phyloP scores from a whole-genome alignment of 768 basidiomycete species.

The Leccinellum rugosiceps region DNA sequence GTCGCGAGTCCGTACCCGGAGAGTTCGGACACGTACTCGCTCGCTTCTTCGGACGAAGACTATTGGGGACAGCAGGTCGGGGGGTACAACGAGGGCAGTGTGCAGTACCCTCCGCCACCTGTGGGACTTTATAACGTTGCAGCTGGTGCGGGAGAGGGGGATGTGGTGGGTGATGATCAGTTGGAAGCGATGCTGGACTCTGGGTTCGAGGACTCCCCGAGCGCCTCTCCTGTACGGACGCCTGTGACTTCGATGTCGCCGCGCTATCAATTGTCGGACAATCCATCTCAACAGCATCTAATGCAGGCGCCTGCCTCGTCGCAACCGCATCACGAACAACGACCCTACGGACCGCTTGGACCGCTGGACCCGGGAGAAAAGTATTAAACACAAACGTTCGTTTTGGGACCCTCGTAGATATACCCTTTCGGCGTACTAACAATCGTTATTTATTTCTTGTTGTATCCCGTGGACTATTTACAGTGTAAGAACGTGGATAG shows the following conservation, averaged over 20 bases:
- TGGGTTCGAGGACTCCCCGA: slow-evolving; percentile 73
- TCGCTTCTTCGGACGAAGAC: slow-evolving; percentile 89
- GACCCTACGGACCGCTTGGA: slow-evolving; percentile 49
- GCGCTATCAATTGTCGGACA: slow-evolving; percentile 66
- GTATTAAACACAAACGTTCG: slow-evolving; percentile 34
- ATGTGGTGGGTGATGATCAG: slow-evolving; percentile 65
- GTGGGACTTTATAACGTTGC: slow-evolving; percentile 56
- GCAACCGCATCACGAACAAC: slow-evolving; percentile 37
- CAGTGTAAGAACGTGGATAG: not conserved
- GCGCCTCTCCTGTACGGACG: slow-evolving; percentile 43
- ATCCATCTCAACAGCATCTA: slow-evolving; percentile 33
- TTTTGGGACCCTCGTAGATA: slow-evolving; percentile 20
- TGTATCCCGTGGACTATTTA: slow-evolving; percentile 7
- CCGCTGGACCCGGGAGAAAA: slow-evolving; percentile 59
- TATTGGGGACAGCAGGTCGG: slow-evolving; percentile 96
- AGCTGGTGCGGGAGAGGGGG: slow-evolving; percentile 16
- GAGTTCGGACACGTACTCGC: slow-evolving; percentile 76
- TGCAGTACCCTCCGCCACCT: slow-evolving; percentile 81
- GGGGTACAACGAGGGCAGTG: slow-evolving; percentile 85
- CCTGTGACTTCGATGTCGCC: slow-evolving; percentile 35
- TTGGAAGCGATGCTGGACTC: slow-evolving; percentile 90
- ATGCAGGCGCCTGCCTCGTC: slow-evolving; percentile 32
- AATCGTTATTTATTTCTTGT: not conserved
- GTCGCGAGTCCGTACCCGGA: slow-evolving; percentile 64
- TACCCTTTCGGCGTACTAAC: not conserved